A percentile compares a stretch with the other conserved stretches of the same genome.
Conservation (phyloP, 108 stramenopile genomes). For the Mayamaea pseudoterrestris region DNA sequence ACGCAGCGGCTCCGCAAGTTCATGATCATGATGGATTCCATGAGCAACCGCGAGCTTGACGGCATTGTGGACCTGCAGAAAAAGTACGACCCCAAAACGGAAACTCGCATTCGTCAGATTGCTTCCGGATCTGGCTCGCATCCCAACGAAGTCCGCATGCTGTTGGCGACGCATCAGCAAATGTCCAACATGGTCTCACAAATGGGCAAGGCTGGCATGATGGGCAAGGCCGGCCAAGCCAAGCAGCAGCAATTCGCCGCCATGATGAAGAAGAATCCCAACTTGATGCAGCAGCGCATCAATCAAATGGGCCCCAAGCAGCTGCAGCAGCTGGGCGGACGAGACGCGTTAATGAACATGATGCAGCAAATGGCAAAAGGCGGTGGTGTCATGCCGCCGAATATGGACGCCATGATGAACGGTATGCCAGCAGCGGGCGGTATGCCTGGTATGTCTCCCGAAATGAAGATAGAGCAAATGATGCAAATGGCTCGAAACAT, state of each 20-base stretch:
- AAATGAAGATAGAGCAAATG: constrained; percentile 25
- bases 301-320: constrained; percentile 77
- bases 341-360: constrained; percentile 29
- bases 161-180: constrained; percentile 84
- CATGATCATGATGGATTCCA: constrained; percentile 93
- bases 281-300: constrained; percentile 66
- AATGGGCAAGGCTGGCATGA: constrained; percentile 86
- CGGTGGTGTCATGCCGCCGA: constrained; percentile 36
- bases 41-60: constrained; percentile 93
- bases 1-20: constrained; percentile 70
- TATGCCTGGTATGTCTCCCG: constrained; percentile 50
- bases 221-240: constrained; percentile 63
- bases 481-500: constrained; percentile 13
- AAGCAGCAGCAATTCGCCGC: constrained; percentile 63
- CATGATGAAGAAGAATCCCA: constrained; percentile 77
- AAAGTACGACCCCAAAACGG: constrained; percentile 29
- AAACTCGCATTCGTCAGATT: constrained; percentile 70
- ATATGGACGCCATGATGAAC: constrained; percentile 49
- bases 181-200: constrained; percentile 81
- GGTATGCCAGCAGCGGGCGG: constrained; percentile 41
- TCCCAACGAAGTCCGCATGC: constrained; percentile 71
- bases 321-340: constrained; percentile 76
- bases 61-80: constrained; percentile 73
- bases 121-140: constrained; percentile 88
- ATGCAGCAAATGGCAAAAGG: constrained; percentile 58